A percentile compares a stretch with the other conserved stretches of the same genome.
Conservation (phyloP, 257 asterid species). For the Salvia miltiorrhiza region DNA sequence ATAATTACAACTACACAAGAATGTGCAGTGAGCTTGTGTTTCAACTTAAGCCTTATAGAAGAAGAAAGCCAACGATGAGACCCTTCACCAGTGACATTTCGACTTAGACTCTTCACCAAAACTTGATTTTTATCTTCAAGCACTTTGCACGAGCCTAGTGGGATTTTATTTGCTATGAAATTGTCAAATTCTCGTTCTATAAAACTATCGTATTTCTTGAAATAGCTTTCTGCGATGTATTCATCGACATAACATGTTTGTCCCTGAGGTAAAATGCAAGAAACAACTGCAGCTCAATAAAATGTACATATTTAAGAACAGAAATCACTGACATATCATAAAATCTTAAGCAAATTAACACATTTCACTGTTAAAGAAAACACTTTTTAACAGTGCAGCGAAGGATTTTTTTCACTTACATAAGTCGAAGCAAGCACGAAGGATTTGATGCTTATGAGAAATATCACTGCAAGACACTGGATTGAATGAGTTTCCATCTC, state of each 20-base stretch:
- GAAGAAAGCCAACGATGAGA: conserved; percentile 73
- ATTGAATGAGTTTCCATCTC: conserved; percentile 27
- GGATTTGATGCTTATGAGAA: conserved; percentile 17
- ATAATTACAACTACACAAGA: conserved; percentile 51
- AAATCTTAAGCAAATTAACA: neutral
- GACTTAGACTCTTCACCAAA: conserved; percentile 17
- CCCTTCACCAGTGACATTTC: conserved; percentile 74
- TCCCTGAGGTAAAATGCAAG: conserved; percentile 31
- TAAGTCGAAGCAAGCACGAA: conserved; percentile 17
- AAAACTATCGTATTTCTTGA: conserved; percentile 40
- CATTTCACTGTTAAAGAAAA: neutral
- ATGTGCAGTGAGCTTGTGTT: conserved; percentile 26
- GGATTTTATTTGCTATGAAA: conserved; percentile 39
- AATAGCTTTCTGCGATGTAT: conserved; percentile 47
- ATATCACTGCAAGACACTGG: conserved; percentile 14
- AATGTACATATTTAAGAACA: neutral
- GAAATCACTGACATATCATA: neutral
- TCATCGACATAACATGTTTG: conserved; percentile 25
- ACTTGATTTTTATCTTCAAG: conserved; percentile 24
- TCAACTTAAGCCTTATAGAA: conserved; percentile 38
- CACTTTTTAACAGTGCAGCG: neutral
- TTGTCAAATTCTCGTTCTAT: conserved; percentile 40
- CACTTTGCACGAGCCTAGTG: conserved; percentile 32
- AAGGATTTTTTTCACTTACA: conserved; percentile 27
- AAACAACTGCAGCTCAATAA: conserved; percentile 3